phyloP scores from a whole-genome alignment of 768 basidiomycete species.

The Mycena vulgaris region DNA sequence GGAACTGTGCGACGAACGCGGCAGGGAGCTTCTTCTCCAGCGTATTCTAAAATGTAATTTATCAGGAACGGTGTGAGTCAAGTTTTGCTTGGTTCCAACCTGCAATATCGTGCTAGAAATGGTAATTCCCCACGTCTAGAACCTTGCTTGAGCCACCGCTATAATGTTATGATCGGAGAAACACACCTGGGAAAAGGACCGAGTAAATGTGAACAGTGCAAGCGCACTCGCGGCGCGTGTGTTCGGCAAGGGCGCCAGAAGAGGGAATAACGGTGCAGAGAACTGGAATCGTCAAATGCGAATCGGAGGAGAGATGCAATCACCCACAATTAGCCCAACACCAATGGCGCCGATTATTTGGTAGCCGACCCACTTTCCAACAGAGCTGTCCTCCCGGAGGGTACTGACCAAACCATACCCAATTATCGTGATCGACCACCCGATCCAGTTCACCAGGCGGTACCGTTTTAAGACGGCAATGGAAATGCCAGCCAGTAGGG shows the following conservation, averaged over 20 bases:
- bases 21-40: conserved; percentile 43
- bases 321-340: conserved; percentile 7
- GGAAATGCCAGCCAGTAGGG: conserved; percentile 51
- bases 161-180: not conserved
- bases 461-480: conserved; percentile 51
- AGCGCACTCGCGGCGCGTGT: conserved; percentile 54
- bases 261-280: conserved; percentile 49
- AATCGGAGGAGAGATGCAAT: not conserved
- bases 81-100: not conserved
- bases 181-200: conserved; percentile 40
- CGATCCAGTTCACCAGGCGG: conserved; percentile 48
- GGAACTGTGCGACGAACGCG: conserved; percentile 27
- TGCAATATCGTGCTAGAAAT: conserved; percentile 49
- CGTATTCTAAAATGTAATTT: conserved; percentile 50
- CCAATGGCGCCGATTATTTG: conserved; percentile 39
- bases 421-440: conserved; percentile 55
- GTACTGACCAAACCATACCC: conserved; percentile 54
- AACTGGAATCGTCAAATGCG: not conserved
- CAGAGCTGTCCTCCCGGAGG: conserved; percentile 38
- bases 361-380: conserved; percentile 44
- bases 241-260: conserved; percentile 55
- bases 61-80: not conserved
- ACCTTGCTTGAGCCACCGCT: not conserved
- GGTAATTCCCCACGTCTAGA: conserved; percentile 38
- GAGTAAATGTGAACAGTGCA: conserved; percentile 50